Base-by-base conservation (phyloP, 352 stramenopile genomes). In the Phytophthora ohioensis region DNA sequence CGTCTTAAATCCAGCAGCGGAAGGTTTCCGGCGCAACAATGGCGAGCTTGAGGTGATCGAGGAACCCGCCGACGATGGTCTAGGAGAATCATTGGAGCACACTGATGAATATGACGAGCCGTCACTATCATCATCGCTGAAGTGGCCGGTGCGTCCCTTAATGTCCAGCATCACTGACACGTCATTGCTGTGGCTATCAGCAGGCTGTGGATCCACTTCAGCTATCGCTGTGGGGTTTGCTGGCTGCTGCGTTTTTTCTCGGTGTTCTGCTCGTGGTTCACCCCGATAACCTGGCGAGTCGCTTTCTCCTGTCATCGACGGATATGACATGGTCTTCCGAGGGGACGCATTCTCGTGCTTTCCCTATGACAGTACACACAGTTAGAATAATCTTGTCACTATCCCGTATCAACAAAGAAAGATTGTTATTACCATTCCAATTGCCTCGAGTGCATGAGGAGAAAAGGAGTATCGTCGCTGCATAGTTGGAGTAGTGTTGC, bases 401-500 rank as follows among this genome's bases (percentile, higher is more conserved):
- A 3, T 13, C 21, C n/a, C 31, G 13, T 4, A 34, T 57, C 9
- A 42, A 5, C 5, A 45, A 54, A n/a, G 39, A 17, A 64, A 21
- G 11, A 15, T 35, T 36, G 21, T 27, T 27, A 27, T 36, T 36
- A 79, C 74, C 67, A 66, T 64, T 52, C 54, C 74, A 63, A 81
- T 81, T n/a, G 43, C 57, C 12, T 74, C 62, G 6, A 49, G 52
- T 3, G 66, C 47, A 46, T 76, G 30, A 30, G 31, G 47, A 6
- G 74, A 76, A 46, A 81, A 81, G 4, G 70, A 81, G 45, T 71
- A 72, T 5, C 74, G 74, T 8, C 74, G 74, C 42, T 71, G 57
- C 43, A 81, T 71, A 38, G 11, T 58, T n/a, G 62, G 43, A 30
- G 53, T 57, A 13, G 57, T 45, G 11, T 67, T 70, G 11, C 15